Conservation (phyloP, 2,329 filamentous ascomycete genomes). For the Lomentospora prolificans region DNA sequence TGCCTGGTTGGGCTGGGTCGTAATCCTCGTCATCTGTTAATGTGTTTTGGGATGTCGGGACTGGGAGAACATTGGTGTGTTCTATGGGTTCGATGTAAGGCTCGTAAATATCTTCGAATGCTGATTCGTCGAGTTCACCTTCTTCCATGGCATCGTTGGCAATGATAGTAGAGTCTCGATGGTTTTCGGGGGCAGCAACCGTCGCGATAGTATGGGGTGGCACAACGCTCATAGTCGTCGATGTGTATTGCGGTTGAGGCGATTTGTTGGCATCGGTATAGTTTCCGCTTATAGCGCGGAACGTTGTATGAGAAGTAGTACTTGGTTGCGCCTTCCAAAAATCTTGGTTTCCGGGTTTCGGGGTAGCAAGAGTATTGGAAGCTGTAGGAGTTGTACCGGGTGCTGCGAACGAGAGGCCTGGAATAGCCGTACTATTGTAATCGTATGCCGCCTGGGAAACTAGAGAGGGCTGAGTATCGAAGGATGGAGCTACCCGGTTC, state of each 20-base stretch:
- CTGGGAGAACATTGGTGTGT: not conserved
- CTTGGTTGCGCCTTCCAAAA: not conserved
- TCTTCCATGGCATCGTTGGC: conserved; percentile 43
- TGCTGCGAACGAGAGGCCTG: conserved; percentile 18
- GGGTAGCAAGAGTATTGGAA: not conserved
- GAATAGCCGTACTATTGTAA: conserved; percentile 21
- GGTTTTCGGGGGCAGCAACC: conserved; percentile 1
- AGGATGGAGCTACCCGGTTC: not conserved
- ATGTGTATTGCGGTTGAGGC: not conserved
- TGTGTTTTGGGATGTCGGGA: not conserved
- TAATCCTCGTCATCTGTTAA: conserved; percentile 10
- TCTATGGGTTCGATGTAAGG: conserved; percentile 17
- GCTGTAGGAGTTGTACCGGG: not conserved
- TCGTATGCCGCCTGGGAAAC: conserved; percentile 11
- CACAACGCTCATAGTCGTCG: not conserved
- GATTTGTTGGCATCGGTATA: not conserved
- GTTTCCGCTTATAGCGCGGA: not conserved
- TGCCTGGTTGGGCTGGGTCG: conserved; percentile 6
- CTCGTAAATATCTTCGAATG: conserved; percentile 49
- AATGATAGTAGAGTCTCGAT: not conserved
- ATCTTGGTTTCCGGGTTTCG: not conserved
- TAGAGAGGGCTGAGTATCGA: not conserved
- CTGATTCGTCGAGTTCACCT: conserved; percentile 65
- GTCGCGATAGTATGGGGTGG: conserved; percentile 1
- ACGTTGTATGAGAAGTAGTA: not conserved